These are phyloP conservation scores for Echria macrotheca DNA, from an alignment of 495 filamentous ascomycete species.

Conservation along the genomic window DNA sequence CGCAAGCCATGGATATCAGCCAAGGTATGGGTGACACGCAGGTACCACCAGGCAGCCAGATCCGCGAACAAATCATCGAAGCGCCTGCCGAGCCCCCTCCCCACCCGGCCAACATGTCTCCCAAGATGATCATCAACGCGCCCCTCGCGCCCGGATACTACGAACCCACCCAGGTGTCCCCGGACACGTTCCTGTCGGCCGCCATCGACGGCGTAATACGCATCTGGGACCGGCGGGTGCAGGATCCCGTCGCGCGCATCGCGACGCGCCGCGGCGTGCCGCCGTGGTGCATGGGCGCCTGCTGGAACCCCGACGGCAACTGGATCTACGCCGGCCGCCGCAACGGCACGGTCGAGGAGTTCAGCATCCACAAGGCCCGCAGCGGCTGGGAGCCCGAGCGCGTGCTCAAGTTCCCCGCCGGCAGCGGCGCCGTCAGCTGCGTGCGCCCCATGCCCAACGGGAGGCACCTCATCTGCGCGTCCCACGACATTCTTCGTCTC, in stretches of 20 bases:
- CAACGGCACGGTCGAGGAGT: constrained; percentile 95
- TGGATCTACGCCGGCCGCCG: constrained; percentile 88
- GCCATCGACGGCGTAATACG: constrained; percentile 83
- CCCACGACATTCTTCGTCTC: constrained; percentile 86
- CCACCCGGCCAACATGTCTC: constrained; percentile 24
- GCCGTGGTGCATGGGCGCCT: constrained; percentile 98
- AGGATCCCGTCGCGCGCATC: constrained; percentile 72
- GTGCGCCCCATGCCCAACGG: constrained; percentile 90
- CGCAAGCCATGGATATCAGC: background rate
- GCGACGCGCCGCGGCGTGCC: constrained; percentile 64
- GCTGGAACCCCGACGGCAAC: constrained; percentile 95
- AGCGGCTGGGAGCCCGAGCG: constrained; percentile 57
- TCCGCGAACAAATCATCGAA: constrained; percentile 8
- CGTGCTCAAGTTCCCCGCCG: constrained; percentile 84
- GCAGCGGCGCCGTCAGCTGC: constrained; percentile 82
- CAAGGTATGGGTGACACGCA: background rate
- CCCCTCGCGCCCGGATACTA: constrained; percentile 22
- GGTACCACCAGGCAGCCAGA: background rate
- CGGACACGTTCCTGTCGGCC: constrained; percentile 78
- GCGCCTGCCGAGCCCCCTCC: constrained; percentile 10
- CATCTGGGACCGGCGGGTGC: constrained; percentile 83
- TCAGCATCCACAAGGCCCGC: constrained; percentile 77
- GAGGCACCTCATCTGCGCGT: constrained; percentile 88
- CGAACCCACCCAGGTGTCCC: constrained; percentile 43
- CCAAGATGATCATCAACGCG: constrained; percentile 26